Evolutionary conservation across 768 basidiomycete genomes (phyloP).

Genomic region (Lactarius indigo): DNA sequence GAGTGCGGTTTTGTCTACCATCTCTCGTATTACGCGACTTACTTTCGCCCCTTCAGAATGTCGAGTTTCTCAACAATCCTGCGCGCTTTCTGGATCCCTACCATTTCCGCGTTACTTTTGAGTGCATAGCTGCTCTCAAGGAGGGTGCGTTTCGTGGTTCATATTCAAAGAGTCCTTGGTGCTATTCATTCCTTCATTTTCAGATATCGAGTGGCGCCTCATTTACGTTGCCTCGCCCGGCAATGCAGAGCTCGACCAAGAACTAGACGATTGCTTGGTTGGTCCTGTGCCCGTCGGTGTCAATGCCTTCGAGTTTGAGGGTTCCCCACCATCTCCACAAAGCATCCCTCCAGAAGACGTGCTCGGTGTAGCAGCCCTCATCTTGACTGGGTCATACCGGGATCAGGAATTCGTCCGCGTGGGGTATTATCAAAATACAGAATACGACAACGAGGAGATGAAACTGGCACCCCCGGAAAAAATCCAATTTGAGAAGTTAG

Average conservation of each 20-base stretch:
- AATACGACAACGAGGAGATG: constrained; percentile 95
- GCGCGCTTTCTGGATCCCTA: constrained; percentile 90
- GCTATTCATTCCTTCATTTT: neutral
- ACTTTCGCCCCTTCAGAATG: constrained; percentile 48
- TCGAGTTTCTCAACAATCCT: constrained; percentile 90
- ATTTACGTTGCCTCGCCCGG: constrained; percentile 96
- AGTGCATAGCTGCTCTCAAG: constrained; percentile 86
- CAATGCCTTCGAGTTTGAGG: constrained; percentile 96
- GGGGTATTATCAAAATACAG: constrained; percentile 98
- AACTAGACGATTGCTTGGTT: constrained; percentile 95
- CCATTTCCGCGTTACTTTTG: constrained; percentile 93
- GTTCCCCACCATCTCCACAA: constrained; percentile 74
- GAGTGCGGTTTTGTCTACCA: constrained; percentile 8
- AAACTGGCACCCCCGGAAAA: constrained; percentile 63
- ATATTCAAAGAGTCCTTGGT: neutral
- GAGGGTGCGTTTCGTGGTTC: constrained; percentile 56
- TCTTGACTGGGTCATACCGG: constrained; percentile 92
- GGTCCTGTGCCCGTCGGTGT: constrained; percentile 96
- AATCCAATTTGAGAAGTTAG: constrained; percentile 74
- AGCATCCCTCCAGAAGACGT: constrained; percentile 89
- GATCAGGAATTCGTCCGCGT: constrained; percentile 99
- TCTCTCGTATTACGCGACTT: neutral
- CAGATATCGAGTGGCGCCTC: constrained; percentile 97
- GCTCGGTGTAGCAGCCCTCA: constrained; percentile 94
- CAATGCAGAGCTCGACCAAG: constrained; percentile 89